A percentile compares a stretch with the other conserved stretches of the same genome.
Conservation (phyloP, 495 filamentous ascomycete genomes). For the Oidiodendron maius region DNA sequence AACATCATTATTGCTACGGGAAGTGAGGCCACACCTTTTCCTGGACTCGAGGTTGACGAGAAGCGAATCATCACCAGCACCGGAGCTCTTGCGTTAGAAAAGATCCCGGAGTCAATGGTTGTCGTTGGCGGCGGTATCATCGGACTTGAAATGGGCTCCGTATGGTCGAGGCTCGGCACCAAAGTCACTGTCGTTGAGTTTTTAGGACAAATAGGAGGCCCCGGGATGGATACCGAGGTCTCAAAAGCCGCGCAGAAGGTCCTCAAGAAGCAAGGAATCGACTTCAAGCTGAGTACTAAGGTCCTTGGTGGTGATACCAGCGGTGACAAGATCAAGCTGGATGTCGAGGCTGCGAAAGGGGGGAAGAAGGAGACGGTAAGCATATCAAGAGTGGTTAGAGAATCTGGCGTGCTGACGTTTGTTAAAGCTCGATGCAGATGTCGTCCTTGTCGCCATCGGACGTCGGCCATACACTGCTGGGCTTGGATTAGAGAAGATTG, state of each 20-base stretch:
- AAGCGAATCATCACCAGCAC: conserved; percentile 95
- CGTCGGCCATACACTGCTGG: conserved; percentile 90
- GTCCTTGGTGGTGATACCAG: conserved; percentile 78
- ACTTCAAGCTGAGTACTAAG: conserved; percentile 97
- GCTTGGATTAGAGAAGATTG: conserved; percentile 88
- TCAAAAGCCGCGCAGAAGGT: conserved; percentile 90
- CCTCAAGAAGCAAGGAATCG: conserved; percentile 93
- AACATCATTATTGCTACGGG: conserved; percentile 98
- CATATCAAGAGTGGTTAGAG: conserved; percentile 4
- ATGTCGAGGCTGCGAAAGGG: conserved; percentile 89
- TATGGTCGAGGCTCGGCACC: conserved; percentile 89
- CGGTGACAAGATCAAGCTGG: conserved; percentile 68
- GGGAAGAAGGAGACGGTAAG: conserved; percentile 87
- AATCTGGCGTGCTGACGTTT: conserved; percentile 3
- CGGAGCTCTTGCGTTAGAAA: conserved; percentile 78
- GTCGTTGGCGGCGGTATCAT: conserved; percentile 99
- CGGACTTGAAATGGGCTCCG: conserved; percentile 97
- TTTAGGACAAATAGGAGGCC: conserved; percentile 91
- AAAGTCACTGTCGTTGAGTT: conserved; percentile 98
- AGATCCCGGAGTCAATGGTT: conserved; percentile 95
- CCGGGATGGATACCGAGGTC: conserved; percentile 95
- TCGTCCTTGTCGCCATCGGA: conserved; percentile 95
- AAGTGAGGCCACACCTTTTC: conserved; percentile 91
- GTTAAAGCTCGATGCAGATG: conserved; percentile 82
- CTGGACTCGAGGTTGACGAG: conserved; percentile 92